These are phyloP conservation scores for Cyclotella atomus DNA, from an alignment of 108 stramenopile species.

Conservation along the genomic window DNA sequence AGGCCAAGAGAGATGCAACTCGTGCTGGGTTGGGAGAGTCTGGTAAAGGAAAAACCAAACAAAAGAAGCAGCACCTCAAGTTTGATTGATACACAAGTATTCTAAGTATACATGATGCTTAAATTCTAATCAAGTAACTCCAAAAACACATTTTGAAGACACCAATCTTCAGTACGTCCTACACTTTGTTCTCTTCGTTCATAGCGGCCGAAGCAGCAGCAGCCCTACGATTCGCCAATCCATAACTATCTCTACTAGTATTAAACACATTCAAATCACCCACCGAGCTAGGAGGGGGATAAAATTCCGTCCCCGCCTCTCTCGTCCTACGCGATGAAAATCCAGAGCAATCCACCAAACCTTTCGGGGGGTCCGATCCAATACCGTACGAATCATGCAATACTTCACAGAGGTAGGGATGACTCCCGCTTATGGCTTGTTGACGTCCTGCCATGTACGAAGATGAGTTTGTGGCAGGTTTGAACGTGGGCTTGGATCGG, in stretches of 20 bases:
- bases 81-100: constrained; percentile 20
- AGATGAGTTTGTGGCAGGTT: background rate
- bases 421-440: constrained; percentile 41
- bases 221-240: constrained; percentile 30
- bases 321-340: constrained; percentile 36
- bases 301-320: constrained; percentile 45
- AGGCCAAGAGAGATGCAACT: constrained; percentile 73
- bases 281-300: constrained; percentile 25
- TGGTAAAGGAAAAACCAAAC: constrained; percentile 4
- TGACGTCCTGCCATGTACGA: constrained; percentile 23
- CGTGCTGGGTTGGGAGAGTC: constrained; percentile 36
- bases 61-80: constrained; percentile 38
- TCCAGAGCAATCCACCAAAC: constrained; percentile 40
- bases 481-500: background rate
- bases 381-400: constrained; percentile 56
- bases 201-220: constrained; percentile 11
- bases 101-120: too few relatives aligned
- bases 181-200: too few relatives aligned
- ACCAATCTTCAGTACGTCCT: too few relatives aligned
- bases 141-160: too few relatives aligned
- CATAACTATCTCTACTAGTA: constrained; percentile 43
- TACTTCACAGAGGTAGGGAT: constrained; percentile 50
- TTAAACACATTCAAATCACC: constrained; percentile 43
- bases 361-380: constrained; percentile 25
- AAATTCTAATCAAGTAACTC: too few relatives aligned